These are phyloP conservation scores for Yamadazyma triangularis DNA, from an alignment of 1,139 yeast genomes.

Conservation along the genomic window DNA sequence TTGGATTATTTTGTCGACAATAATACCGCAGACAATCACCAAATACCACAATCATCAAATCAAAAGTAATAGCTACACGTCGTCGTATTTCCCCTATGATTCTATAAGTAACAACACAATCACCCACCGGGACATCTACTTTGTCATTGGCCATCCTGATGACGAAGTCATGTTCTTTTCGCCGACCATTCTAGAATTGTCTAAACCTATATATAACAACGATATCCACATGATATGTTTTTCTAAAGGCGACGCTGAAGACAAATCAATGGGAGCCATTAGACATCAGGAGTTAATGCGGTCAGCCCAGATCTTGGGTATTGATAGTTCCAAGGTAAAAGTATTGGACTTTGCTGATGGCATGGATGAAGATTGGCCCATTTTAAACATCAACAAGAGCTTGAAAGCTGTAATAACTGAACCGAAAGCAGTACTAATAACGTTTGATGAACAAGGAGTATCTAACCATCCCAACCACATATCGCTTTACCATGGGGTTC, in stretches of 20 bases:
- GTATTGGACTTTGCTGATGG: conserved; percentile 63
- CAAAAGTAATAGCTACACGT: conserved; percentile 19
- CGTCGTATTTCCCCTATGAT: conserved; percentile 28
- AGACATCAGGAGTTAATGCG: conserved; percentile 56
- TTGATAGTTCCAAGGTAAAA: conserved; percentile 39
- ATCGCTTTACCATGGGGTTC: conserved; percentile 57
- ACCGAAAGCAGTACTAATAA: conserved; percentile 42
- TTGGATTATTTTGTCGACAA: conserved; percentile 40
- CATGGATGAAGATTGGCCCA: conserved; percentile 67
- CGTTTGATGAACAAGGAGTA: conserved; percentile 82
- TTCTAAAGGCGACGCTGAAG: conserved; percentile 65
- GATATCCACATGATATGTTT: conserved; percentile 61
- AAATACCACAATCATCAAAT: conserved; percentile 27
- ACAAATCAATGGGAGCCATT: conserved; percentile 63
- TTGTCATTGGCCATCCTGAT: conserved; percentile 93
- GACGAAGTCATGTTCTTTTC: conserved; percentile 98
- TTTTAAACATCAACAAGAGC: conserved; percentile 30
- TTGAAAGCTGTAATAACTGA: conserved; percentile 17
- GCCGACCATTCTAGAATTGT: conserved; percentile 62
- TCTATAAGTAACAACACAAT: conserved; percentile 36
- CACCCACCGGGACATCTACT: conserved; percentile 34
- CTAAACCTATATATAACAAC: conserved; percentile 47
- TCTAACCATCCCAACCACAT: conserved; percentile 85
- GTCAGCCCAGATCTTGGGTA: conserved; percentile 57
- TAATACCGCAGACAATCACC: conserved; percentile 33